Base-by-base conservation (phyloP, 768 basidiomycete genomes). In the Agaricus subrufescens region DNA sequence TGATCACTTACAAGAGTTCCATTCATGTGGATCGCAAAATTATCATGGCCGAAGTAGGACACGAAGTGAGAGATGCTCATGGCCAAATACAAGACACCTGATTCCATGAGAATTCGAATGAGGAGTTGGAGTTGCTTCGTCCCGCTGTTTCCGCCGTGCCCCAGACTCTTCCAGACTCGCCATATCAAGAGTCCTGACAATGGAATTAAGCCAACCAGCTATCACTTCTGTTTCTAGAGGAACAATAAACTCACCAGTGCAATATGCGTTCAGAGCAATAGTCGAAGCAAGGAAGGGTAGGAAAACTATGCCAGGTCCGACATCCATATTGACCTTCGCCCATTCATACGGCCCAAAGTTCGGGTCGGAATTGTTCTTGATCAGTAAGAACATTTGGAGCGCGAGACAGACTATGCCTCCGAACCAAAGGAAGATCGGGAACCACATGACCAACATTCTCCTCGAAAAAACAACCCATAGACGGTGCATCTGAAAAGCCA, bases 281-380 rank as follows among this genome's bases (percentile, higher is more conserved):
- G 56, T 60, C 25, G 50, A 57, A 2, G 29, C 59, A 55, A 50
- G 57, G 51, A 57, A 60, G 11, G 54, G 54, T 2, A 43, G 52
- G 25, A 52, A 43, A 34, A 57, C 49, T 42, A 56, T 52, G n/a
- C 57, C 51, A 12, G 57, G 57, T 2, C 55, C 50, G 27, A 60
- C 15, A 9, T 42, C 14, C 57, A 58, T 58, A 26, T 52, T 46
- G n/a, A 58, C 51, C 0, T 34, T 27, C 34, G 31, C 38, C 59
- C 44, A 46, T 25, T 34, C 25, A 30, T 19, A 34, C 12, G 50
- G 54, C 4, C 54, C 51, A 19, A 60, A 27, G 49, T 34, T 31
- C 8, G 55, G 45, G 23, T 44, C 31, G n/a, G 45, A 31, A 30
- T 34, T 12, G 23, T 59, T 29, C 10, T 27, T 49, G 11, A 59